Percentiles rank a stretch among this genome's conserved stretches.
Evolutionary conservation across 1,139 yeast species (phyloP).

Genomic region (Taphrina communis): DNA sequence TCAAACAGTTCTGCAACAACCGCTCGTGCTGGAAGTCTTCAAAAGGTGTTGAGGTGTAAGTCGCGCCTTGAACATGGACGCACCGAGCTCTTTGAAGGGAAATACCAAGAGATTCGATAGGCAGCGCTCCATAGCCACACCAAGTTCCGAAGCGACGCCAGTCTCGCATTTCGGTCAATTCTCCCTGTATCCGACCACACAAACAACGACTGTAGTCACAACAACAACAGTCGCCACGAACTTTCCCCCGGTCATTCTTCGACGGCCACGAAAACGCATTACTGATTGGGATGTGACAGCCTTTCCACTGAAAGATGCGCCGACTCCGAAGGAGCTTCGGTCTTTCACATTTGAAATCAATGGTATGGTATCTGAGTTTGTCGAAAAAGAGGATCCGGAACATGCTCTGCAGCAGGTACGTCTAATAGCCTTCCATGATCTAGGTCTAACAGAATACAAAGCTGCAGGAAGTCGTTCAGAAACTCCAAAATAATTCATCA

Average conservation of each 20-base stretch:
- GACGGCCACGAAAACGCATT: constrained; percentile 41
- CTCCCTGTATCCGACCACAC: constrained; percentile 45
- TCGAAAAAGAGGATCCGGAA: constrained; percentile 42
- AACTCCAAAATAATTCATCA: constrained; percentile 19
- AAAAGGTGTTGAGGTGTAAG: too few relatives aligned
- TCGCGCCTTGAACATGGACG: too few relatives aligned
- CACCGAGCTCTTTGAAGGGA: too few relatives aligned
- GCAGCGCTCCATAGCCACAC: too few relatives aligned
- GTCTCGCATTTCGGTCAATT: constrained; percentile 40
- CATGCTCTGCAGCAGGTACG: constrained; percentile 46
- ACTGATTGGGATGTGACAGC: constrained; percentile 40
- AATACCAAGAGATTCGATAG: too few relatives aligned
- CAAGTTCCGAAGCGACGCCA: not conserved
- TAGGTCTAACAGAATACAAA: constrained; percentile 1
- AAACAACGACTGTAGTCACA: constrained; percentile 46
- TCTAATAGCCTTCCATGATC: not conserved
- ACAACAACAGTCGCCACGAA: constrained; percentile 47
- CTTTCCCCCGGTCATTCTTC: constrained; percentile 46
- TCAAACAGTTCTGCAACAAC: too few relatives aligned
- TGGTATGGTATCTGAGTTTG: constrained; percentile 47
- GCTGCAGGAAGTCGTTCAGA: constrained; percentile 34
- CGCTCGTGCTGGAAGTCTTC: too few relatives aligned
- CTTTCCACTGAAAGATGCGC: constrained; percentile 50
- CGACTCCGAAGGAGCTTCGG: constrained; percentile 50
- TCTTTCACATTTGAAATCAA: constrained; percentile 49